These are phyloP conservation scores for Ceratocystis smalleyi DNA, from an alignment of 2,329 filamentous ascomycete genomes.

Conservation along the genomic window DNA sequence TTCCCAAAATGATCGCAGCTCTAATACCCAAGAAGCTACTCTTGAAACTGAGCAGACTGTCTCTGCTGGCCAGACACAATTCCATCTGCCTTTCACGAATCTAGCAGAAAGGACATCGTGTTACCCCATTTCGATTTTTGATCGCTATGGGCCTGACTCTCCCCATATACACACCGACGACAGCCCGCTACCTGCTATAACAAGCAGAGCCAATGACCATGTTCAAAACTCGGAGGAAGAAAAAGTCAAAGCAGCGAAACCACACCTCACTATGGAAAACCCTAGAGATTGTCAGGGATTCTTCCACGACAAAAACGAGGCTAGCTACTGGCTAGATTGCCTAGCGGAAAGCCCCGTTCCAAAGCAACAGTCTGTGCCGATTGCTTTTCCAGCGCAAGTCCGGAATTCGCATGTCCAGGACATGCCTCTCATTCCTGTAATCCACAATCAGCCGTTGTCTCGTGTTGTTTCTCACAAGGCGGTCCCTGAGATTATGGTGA, in stretches of 20 bases:
- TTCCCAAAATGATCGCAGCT: background rate
- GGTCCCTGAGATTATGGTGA: constrained; percentile 2
- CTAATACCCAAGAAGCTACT: background rate
- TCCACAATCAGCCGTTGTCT: constrained; percentile 5
- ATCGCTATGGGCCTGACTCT: constrained; percentile 8
- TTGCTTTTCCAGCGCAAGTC: background rate
- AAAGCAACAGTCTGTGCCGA: constrained; percentile 6
- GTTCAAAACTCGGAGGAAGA: background rate
- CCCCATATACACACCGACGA: constrained; percentile 6
- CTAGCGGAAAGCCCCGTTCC: constrained; percentile 15
- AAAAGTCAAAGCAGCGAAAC: no score
- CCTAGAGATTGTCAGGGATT: background rate
- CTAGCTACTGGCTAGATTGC: constrained; percentile 12
- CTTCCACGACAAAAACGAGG: constrained; percentile 7
- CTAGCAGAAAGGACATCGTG: constrained; percentile 4
- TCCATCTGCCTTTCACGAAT: background rate
- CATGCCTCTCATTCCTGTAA: constrained; percentile 12
- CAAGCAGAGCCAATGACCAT: background rate
- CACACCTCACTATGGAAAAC: background rate
- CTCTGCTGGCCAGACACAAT: background rate
- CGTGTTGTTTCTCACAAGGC: constrained; percentile 12
- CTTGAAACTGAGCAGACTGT: background rate
- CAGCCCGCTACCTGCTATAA: background rate
- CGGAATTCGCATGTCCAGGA: constrained; percentile 4
- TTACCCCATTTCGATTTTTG: constrained; percentile 16